These are phyloP conservation scores for Scheffersomyces illinoinensis DNA, from an alignment of 1,139 yeast species.

Conservation along the genomic window DNA sequence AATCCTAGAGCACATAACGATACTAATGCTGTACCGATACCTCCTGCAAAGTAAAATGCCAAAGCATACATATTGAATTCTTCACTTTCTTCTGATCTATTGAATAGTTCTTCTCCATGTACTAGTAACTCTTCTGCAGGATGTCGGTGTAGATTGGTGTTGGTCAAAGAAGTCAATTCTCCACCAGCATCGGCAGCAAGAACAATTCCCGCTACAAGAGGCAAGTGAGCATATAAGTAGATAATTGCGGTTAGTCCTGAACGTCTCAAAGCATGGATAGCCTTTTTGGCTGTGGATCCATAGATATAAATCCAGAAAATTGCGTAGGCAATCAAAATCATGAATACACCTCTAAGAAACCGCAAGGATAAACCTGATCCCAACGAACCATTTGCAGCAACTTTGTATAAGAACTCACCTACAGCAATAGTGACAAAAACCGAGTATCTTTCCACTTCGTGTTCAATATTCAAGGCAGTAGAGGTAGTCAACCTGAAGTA, in stretches of 20 bases:
- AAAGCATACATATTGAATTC: conserved; percentile 33
- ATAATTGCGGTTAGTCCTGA: conserved; percentile 45
- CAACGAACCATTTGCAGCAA: conserved; percentile 53
- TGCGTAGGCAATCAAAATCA: conserved; percentile 51
- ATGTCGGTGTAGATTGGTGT: conserved; percentile 9
- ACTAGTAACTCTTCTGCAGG: conserved; percentile 3
- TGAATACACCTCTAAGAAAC: conserved; percentile 50
- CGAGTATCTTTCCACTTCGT: conserved; percentile 62
- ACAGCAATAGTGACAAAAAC: conserved; percentile 65
- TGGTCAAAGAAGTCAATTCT: conserved; percentile 36
- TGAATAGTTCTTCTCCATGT: conserved; percentile 5
- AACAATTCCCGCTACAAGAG: conserved; percentile 51
- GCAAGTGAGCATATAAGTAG: conserved; percentile 55
- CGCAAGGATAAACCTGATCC: conserved; percentile 48
- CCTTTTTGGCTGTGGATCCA: conserved; percentile 51
- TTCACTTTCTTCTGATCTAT: conserved; percentile 25
- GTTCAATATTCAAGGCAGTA: conserved; percentile 67
- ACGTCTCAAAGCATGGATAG: conserved; percentile 58
- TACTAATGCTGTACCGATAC: conserved; percentile 41
- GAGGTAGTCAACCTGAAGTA: conserved; percentile 44
- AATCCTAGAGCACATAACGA: conserved; percentile 38
- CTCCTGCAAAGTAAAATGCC: conserved; percentile 52
- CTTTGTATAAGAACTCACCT: conserved; percentile 62
- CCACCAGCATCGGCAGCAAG: conserved; percentile 68
- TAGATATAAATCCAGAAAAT: conserved; percentile 57